phyloP scores from a whole-genome alignment of 2,329 filamentous ascomycete species.

The Clonostachys solani region DNA sequence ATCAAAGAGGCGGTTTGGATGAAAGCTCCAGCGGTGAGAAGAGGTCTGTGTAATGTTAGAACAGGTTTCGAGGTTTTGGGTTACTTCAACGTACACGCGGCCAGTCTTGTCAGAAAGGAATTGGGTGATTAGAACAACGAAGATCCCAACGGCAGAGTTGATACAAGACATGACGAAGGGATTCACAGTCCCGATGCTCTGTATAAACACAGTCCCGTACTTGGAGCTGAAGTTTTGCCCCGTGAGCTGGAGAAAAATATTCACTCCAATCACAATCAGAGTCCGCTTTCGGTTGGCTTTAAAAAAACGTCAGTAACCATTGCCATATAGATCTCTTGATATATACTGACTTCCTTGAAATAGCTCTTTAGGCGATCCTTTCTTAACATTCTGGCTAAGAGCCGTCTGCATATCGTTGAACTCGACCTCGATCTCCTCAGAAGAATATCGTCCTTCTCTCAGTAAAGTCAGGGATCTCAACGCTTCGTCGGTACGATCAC shows the following conservation, averaged over 20 bases:
- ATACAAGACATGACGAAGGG: constrained; percentile 16
- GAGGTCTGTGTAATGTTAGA: no score
- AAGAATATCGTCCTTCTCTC: constrained; percentile 13
- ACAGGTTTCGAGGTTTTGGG: no score
- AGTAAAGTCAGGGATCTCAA: constrained; percentile 12
- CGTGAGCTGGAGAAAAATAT: constrained; percentile 22
- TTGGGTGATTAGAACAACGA: constrained; percentile 7
- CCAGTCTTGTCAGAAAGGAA: constrained; percentile 11
- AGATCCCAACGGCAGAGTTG: constrained; percentile 11
- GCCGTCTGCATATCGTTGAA: constrained; percentile 2
- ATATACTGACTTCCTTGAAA: no score
- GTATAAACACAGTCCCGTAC: constrained; percentile 22
- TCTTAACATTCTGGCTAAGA: constrained; percentile 2
- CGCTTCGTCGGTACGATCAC: constrained; percentile 19
- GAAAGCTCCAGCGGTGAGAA: constrained; percentile 16
- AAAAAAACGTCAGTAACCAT: neutral
- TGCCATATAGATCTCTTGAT: no score
- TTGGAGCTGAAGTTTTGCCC: constrained; percentile 18
- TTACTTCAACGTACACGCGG: constrained; percentile 2
- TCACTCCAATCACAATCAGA: constrained; percentile 13
- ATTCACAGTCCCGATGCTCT: constrained; percentile 17
- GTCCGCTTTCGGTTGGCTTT: constrained; percentile 12
- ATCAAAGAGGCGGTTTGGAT: constrained; percentile 20
- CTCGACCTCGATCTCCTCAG: constrained; percentile 14
- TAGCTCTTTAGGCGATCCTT: neutral